phyloP scores from a whole-genome alignment of 306 rosid species.

The Corylus americana region DNA sequence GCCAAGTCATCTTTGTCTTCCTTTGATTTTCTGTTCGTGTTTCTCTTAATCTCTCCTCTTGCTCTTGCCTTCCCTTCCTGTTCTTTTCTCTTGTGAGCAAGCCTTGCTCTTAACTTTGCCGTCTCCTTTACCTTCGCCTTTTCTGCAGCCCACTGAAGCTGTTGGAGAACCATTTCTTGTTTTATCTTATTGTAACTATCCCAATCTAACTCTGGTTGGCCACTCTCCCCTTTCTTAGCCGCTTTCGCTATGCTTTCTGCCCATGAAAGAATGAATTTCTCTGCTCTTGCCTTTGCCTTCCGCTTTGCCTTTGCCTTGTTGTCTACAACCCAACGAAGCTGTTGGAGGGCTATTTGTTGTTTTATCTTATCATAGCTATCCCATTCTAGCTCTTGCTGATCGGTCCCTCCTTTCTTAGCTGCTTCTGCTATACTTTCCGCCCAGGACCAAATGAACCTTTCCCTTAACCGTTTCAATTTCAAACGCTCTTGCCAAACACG shows the following conservation, averaged over 20 bases:
- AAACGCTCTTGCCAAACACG: constrained; percentile 65
- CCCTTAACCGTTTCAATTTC: constrained; percentile 44
- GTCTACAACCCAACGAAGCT: constrained; percentile 36
- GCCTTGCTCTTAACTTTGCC: constrained; percentile 41
- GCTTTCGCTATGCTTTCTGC: constrained; percentile 58
- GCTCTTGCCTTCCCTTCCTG: constrained; percentile 28
- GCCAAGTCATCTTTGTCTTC: constrained; percentile 39
- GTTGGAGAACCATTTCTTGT: constrained; percentile 45
- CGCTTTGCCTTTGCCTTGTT: constrained; percentile 44
- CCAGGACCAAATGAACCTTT: constrained; percentile 55
- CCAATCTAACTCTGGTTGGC: constrained; percentile 66
- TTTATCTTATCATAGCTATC: constrained; percentile 42
- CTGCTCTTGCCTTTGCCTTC: constrained; percentile 26
- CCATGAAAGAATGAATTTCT: constrained; percentile 43
- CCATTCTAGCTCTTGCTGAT: constrained; percentile 59
- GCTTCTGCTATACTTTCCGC: constrained; percentile 59
- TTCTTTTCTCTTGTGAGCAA: constrained; percentile 40
- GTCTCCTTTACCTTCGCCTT: constrained; percentile 54
- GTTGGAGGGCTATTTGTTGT: constrained; percentile 29
- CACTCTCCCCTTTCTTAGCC: constrained; percentile 72
- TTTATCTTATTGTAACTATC: constrained; percentile 64
- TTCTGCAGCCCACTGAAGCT: constrained; percentile 46
- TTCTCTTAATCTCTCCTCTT: constrained; percentile 27
- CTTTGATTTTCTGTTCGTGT: constrained; percentile 24
- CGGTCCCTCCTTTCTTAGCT: constrained; percentile 69